These are phyloP conservation scores for Saccharomyces hybrid DNA, from an alignment of 1,139 yeast genomes.

Conservation along the genomic window DNA sequence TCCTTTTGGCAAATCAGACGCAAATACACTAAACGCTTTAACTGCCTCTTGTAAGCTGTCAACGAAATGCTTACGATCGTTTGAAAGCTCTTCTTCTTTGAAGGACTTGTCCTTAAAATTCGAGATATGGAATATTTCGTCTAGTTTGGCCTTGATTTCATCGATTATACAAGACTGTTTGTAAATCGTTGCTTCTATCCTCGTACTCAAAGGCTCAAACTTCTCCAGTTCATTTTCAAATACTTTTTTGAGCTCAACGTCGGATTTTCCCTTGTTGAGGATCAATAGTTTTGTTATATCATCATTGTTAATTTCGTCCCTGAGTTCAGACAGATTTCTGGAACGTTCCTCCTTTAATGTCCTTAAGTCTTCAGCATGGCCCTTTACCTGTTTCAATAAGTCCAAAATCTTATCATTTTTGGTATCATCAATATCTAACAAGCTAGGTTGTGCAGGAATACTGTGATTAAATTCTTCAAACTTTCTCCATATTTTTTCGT, in stretches of 20 bases:
- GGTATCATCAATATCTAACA: slow-evolving; percentile 57
- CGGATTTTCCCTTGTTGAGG: slow-evolving; percentile 54
- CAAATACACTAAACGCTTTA: slow-evolving; percentile 49
- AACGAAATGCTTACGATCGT: slow-evolving; percentile 36
- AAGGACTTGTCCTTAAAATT: slow-evolving; percentile 34
- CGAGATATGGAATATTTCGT: slow-evolving; percentile 41
- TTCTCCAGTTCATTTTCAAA: slow-evolving; percentile 73
- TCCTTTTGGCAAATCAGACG: slow-evolving; percentile 56
- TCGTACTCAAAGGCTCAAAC: slow-evolving; percentile 59
- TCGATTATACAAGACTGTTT: slow-evolving; percentile 54
- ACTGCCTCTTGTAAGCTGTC: slow-evolving; percentile 43
- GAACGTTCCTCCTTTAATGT: slow-evolving; percentile 52
- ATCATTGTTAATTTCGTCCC: slow-evolving; percentile 66
- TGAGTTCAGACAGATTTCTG: slow-evolving; percentile 55
- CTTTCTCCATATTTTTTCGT: slow-evolving; percentile 29
- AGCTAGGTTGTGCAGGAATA: slow-evolving; percentile 36
- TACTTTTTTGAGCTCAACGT: slow-evolving; percentile 51
- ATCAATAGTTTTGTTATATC: slow-evolving; percentile 77
- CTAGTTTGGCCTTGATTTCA: slow-evolving; percentile 54
- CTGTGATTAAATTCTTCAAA: slow-evolving; percentile 20
- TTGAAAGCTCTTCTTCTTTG: slow-evolving; percentile 35
- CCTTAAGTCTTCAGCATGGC: slow-evolving; percentile 43
- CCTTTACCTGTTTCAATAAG: slow-evolving; percentile 34
- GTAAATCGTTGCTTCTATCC: slow-evolving; percentile 60
- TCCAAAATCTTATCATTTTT: slow-evolving; percentile 29